Base-by-base conservation (phyloP, 805 yeast species). In the Scheffersomyces spartinae region DNA sequence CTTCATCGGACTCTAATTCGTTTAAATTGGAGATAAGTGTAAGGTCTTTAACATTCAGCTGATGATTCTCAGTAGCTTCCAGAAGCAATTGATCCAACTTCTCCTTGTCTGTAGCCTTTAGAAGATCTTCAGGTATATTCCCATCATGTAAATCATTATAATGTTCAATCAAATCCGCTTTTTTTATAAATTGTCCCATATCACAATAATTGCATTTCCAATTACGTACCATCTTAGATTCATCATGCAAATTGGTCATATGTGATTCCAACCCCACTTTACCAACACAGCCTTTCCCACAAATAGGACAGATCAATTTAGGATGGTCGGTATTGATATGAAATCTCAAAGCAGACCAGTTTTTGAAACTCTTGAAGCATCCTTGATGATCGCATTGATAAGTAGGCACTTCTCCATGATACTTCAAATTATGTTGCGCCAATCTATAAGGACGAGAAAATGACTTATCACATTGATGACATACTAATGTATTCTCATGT, bases 321-420 rank as follows among this genome's bases (percentile, higher is more conserved):
- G 86, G 83, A 49, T 85, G 95, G 18, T 66, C 78, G 1, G 69
- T 64, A 36, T 75, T 77, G 27, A 71, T 57, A 48, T 86, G 96
- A 7, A 64, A 42, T 37, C 75, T 85, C 20, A 83, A 53, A 2
- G 77, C 77, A 3, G 80, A 68, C 84, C 86, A 77, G 0, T 79
- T 76, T 29, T 66, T 68, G 49, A 80, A 80, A 20, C 61, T 55
- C 32, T 54, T 46, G 32, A 61, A 59, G 45, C 94, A 81, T 2
- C 72, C 74, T 1, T 73, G 64, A 33, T 57, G 65, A 24, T 71
- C 72, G 44, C 91, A 80, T 28, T 66, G 71, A 33, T 75, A 68
- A 0, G 68, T 61, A 0, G 68, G 64, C 0, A 50, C 38, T 25
- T 58, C 68, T 35, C 74, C 66, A 42, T 88, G 96, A 34, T 61